Evolutionary conservation across 345 rosid genomes (phyloP).

Genomic region (Moricandia moricandioides): DNA sequence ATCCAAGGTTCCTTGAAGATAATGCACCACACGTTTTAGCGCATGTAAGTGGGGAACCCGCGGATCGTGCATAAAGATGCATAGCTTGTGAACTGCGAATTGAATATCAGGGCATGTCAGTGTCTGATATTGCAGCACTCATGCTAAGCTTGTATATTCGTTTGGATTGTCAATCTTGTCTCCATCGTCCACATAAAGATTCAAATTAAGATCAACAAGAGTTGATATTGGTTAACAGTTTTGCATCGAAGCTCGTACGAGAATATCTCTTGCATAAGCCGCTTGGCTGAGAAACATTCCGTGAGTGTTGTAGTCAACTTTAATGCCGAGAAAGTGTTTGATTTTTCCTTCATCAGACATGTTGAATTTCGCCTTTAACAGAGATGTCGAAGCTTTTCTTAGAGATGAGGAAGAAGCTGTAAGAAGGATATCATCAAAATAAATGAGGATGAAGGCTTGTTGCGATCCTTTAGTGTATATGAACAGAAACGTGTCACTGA

Average conservation of each 20-base stretch:
- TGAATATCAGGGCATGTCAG: background rate
- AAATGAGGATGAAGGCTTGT: background rate
- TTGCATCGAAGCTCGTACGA: background rate
- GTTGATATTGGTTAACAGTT: background rate
- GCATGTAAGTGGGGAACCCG: background rate
- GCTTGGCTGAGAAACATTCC: background rate
- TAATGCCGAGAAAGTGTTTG: background rate
- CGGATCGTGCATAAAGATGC: background rate
- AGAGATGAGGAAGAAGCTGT: background rate
- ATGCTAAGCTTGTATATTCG: background rate
- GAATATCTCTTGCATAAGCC: background rate
- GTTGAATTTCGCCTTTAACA: too few species aligned
- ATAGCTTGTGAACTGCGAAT: background rate
- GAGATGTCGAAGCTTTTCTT: too few species aligned
- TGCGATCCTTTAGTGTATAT: too few species aligned
- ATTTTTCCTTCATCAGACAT: background rate
- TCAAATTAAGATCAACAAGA: background rate
- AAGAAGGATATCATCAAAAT: background rate
- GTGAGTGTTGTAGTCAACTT: background rate
- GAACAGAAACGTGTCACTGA: too few species aligned
- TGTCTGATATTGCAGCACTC: background rate
- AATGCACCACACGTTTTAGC: background rate
- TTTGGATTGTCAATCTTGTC: background rate
- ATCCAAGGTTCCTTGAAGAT: background rate
- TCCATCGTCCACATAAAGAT: background rate